Evolutionary conservation across 23 red algal genomes (phyloP), one percentile per base, ranked within the genome.

Genomic region (Agarophyton chilense): DNA sequence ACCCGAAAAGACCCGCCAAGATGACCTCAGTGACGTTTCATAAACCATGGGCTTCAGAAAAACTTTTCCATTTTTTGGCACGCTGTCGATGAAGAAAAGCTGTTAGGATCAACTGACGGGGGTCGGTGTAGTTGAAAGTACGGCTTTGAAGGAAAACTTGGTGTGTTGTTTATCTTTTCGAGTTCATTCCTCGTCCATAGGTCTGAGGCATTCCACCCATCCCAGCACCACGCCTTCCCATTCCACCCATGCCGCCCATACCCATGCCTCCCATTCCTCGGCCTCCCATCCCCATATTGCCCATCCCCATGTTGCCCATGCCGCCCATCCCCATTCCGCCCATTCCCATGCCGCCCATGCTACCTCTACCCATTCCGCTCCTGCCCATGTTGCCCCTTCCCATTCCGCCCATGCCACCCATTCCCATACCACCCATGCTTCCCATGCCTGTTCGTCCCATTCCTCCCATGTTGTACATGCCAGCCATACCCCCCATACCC

Each of bases 361-460:
- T 65, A 45, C 74, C 83, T 53, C 87, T 89, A n/a, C 83, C 83
- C 86, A 89, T 89, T 10, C 84, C 73, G 51, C 84, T 64, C 53
- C 49, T 87, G 16, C 84, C 84, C 36, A 71, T 76, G 4, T 63
- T 55, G 5, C 86, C 86, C 22, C 92, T 68, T 8, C 82, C 82
- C 92, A 88, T 88, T 36, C 92, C 92, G 25, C 92, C 92, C 92
- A 95, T 95, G 19, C 92, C 92, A 43, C 90, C 90, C 91, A 94
- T 94, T 24, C 92, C 92, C 92, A 94, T 94, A 16, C 79, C 79
- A 45, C 83, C 83, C 86, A 89, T 89, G 19, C 92, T 74, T 52
- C 84, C 78, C 53, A 65, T 87, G 2, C 84, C 84, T 38, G 70
- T 46, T n/a, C 82, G 39, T 14, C 86, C 86, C 67, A 90, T 79